Base-by-base conservation (phyloP, 2,329 filamentous ascomycete genomes). In the Talaromyces albobiverticillius region DNA sequence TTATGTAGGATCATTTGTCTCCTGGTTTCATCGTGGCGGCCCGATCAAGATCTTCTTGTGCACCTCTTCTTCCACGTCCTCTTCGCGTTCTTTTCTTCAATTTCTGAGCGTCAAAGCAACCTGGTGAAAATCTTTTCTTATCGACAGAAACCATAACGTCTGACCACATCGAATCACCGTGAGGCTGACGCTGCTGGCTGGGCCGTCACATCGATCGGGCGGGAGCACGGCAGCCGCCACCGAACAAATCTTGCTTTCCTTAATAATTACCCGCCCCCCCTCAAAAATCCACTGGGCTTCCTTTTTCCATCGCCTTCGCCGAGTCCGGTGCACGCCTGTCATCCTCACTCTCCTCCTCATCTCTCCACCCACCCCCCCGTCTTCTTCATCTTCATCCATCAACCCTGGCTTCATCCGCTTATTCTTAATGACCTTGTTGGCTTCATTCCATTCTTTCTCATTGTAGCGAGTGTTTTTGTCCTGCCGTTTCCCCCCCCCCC, bases 291-390 rank as follows among this genome's bases (percentile, higher is more conserved):
- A n/a, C n/a, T n/a, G n/a, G n/a, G n/a, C n/a, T n/a, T n/a, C n/a
- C n/a, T n/a, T n/a, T n/a, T n/a, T n/a, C n/a, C n/a, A 10, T 55
- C 47, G 47, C 42, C 42, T 51, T 55, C 53, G 53, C 53, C 53
- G 53, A 55, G 47, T 50, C 53, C 53, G 47, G 47, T 46, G 29
- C 34, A 20, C 34, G 23, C 40, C n/a, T 31, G 18, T 51, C 40
- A 10, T 38, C 16, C 40, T 22, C 31, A 45, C 49, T 18, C 26
- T 29, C 40, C 40, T 8, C 40, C 25, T 32, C 49, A 42, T 45
- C 46, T 14, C 18, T 43, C 29, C 13, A 29, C 29, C 16, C 38
- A 18, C 29, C 41, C 11, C 43, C 38, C 36, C n/a, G n/a, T 40
- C 51, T 26, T 48, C 34, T 10, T 25, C 36, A 14, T 31, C 26